Percentiles rank a stretch among this genome's conserved stretches.
phyloP scores from a whole-genome alignment of 208 protist genomes.

The Crithidia mellificae region DNA sequence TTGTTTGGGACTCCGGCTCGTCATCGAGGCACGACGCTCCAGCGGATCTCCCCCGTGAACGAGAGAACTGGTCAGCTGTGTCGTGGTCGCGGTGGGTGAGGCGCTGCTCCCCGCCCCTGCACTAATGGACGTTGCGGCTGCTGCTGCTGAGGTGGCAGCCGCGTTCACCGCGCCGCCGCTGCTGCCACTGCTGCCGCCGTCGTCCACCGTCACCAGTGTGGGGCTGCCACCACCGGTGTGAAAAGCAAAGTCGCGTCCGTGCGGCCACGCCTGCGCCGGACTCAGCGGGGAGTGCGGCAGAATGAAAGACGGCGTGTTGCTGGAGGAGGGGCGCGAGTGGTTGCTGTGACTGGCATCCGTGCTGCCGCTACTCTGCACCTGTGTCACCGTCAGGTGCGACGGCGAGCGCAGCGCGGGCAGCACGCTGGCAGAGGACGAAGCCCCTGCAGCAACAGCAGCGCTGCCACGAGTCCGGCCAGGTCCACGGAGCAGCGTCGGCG shows the following conservation, averaged over 20 bases:
- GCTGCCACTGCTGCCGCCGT: too few species aligned
- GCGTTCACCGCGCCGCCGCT: too few species aligned
- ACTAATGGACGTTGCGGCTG: too few species aligned
- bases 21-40: conserved; percentile 8
- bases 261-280: background rate
- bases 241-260: background rate
- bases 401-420: background rate
- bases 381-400: background rate
- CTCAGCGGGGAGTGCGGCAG: conserved; percentile 12
- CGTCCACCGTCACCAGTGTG: background rate
- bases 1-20: background rate
- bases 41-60: conserved; percentile 6
- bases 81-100: too few species aligned
- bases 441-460: too few species aligned
- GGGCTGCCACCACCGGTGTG: background rate
- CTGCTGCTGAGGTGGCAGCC: too few species aligned
- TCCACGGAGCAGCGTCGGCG: too few species aligned
- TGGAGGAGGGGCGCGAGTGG: conserved; percentile 2
- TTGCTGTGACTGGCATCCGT: background rate
- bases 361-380: background rate
- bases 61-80: background rate
- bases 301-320: background rate
- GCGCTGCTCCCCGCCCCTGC: too few species aligned
- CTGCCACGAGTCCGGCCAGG: too few species aligned
- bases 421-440: too few species aligned